Evolutionary conservation across 768 basidiomycete species (phyloP).

Genomic region (Xerocomellus dryophilus): DNA sequence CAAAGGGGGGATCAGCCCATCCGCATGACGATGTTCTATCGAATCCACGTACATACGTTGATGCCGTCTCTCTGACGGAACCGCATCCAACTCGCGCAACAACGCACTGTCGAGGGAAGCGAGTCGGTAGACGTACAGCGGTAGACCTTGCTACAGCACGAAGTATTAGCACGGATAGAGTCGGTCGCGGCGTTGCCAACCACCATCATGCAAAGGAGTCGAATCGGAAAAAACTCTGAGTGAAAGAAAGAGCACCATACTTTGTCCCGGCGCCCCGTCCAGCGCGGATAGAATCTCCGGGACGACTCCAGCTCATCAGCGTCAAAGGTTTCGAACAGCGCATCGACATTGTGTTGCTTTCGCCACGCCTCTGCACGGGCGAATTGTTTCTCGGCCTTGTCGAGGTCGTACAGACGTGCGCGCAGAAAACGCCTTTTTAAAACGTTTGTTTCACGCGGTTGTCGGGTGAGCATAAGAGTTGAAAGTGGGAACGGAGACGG

Average conservation of each 20-base stretch:
- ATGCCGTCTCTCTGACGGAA: constrained; percentile 53
- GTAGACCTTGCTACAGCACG: constrained; percentile 60
- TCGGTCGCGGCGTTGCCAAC: background rate
- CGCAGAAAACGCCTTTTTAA: constrained; percentile 80
- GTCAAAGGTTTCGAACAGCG: constrained; percentile 60
- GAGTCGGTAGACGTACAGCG: constrained; percentile 74
- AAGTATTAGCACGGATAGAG: background rate
- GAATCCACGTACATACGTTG: constrained; percentile 61
- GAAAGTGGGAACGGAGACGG: background rate
- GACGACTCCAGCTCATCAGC: constrained; percentile 56
- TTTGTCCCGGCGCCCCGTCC: constrained; percentile 79
- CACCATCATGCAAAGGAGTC: background rate
- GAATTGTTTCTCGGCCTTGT: constrained; percentile 69
- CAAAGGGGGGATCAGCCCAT: background rate
- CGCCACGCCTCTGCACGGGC: constrained; percentile 67
- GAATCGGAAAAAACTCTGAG: background rate
- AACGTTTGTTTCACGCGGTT: background rate
- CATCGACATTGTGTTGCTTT: constrained; percentile 53
- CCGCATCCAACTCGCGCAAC: constrained; percentile 58
- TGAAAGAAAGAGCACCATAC: constrained; percentile 33
- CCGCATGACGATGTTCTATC: background rate
- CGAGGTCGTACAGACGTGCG: constrained; percentile 66
- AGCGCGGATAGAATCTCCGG: constrained; percentile 70
- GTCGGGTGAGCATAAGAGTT: background rate
- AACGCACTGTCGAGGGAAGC: constrained; percentile 51